Conservation (phyloP, 345 rosid genomes). For the Ailanthus altissimus region DNA sequence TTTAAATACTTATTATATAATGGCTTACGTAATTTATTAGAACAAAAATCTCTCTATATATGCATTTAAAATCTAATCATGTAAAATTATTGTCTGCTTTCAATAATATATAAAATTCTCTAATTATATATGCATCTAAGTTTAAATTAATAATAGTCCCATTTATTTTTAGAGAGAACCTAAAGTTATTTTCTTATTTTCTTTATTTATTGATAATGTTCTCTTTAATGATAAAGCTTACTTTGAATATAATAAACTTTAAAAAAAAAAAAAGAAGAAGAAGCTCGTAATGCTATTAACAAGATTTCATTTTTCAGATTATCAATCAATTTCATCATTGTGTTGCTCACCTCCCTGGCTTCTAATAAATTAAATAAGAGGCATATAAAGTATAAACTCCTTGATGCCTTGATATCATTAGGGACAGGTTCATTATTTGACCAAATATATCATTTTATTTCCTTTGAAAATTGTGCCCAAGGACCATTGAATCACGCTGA, state of each 20-base stretch:
- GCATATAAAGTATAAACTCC: not conserved
- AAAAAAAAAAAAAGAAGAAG: not conserved
- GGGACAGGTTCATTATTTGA: not conserved
- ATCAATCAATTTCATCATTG: constrained; percentile 18
- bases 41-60: no score
- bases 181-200: not conserved
- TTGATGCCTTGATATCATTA: constrained; percentile 9
- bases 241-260: not conserved
- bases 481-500: not conserved
- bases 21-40: no score
- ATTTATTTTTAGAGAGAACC: not conserved
- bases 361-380: not conserved
- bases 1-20: no score
- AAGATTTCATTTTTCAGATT: constrained; percentile 15
- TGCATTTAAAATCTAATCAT: no score
- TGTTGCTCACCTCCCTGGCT: constrained; percentile 7
- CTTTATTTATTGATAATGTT: not conserved
- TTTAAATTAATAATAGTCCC: not conserved
- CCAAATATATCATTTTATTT: not conserved
- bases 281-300: not conserved
- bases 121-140: not conserved
- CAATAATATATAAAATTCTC: no score
- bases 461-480: not conserved
- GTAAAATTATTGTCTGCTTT: no score
- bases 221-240: not conserved